phyloP scores from a whole-genome alignment of 768 basidiomycete species.

The Russula sp. region DNA sequence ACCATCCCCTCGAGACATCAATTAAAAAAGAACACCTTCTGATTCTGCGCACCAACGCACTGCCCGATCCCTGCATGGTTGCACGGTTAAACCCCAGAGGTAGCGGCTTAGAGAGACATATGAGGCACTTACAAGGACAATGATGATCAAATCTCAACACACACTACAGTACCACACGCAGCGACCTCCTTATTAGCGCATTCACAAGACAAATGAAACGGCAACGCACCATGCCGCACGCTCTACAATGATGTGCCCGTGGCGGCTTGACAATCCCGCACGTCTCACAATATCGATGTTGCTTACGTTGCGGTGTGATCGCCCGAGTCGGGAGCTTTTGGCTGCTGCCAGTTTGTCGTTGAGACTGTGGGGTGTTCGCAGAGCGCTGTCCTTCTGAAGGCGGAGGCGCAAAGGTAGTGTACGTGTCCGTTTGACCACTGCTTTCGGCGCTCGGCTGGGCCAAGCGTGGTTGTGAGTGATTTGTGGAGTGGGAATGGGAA shows the following conservation, averaged over 20 bases:
- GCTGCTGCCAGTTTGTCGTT: background rate
- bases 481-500: background rate
- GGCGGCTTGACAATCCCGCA: conserved; percentile 68
- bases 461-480: background rate
- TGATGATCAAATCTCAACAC: conserved; percentile 83
- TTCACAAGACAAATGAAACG: background rate
- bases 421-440: background rate
- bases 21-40: conserved; percentile 48
- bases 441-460: background rate
- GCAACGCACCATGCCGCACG: conserved; percentile 67
- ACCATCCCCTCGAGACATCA: background rate
- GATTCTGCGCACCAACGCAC: conserved; percentile 88
- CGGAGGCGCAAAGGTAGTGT: background rate
- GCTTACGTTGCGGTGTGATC: conserved; percentile 46
- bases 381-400: background rate
- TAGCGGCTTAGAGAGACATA: background rate
- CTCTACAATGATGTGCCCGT: conserved; percentile 72
- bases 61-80: conserved; percentile 72
- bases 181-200: background rate
- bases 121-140: conserved; percentile 62
- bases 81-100: background rate
- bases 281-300: conserved; percentile 56
- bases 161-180: conserved; percentile 41
- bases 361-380: background rate
- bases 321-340: conserved; percentile 28